Percentiles rank a stretch among this genome's conserved stretches.
phyloP scores from a whole-genome alignment of 225 moss, liverwort and hornwort species.

The Pleurozium schreberi region DNA sequence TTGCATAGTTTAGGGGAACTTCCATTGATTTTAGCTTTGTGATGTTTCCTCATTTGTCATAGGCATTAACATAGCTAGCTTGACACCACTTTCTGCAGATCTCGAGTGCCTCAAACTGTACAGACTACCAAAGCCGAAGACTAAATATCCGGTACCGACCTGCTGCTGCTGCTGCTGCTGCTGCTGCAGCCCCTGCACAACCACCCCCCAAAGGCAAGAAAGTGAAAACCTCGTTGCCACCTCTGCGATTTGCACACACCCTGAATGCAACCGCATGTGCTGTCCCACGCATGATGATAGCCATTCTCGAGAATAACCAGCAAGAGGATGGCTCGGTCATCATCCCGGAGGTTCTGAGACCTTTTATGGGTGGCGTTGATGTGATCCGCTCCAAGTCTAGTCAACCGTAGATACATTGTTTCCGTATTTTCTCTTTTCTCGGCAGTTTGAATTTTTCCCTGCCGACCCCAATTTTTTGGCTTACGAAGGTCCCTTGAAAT shows the following conservation, averaged over 20 bases:
- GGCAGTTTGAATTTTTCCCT: neutral
- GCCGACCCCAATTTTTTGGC: neutral
- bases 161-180: too few species aligned
- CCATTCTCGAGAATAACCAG: conserved; percentile 88
- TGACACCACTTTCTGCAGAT: conserved; percentile 38
- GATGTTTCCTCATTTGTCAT: neutral
- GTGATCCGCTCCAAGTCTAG: conserved; percentile 47
- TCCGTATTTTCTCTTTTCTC: neutral
- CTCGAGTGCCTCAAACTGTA: conserved; percentile 96
- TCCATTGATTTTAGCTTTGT: neutral
- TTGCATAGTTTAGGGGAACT: neutral
- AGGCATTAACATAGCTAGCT: neutral
- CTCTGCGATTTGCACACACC: conserved; percentile 72
- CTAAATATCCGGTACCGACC: conserved; percentile 86
- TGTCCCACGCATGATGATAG: conserved; percentile 88
- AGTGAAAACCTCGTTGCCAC: conserved; percentile 51
- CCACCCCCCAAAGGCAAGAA: conserved; percentile 18
- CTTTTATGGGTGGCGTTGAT: conserved; percentile 74
- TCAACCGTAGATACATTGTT: neutral
- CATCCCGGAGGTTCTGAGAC: conserved; percentile 66
- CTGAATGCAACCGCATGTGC: conserved; percentile 97
- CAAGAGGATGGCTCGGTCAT: conserved; percentile 71
- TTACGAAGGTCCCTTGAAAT: neutral
- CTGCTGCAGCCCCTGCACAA: neutral
- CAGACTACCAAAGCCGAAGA: conserved; percentile 92